Evolutionary conservation across 371 early-diverging fungal genomes (phyloP).

Genomic region (Apophysomyces sp.): DNA sequence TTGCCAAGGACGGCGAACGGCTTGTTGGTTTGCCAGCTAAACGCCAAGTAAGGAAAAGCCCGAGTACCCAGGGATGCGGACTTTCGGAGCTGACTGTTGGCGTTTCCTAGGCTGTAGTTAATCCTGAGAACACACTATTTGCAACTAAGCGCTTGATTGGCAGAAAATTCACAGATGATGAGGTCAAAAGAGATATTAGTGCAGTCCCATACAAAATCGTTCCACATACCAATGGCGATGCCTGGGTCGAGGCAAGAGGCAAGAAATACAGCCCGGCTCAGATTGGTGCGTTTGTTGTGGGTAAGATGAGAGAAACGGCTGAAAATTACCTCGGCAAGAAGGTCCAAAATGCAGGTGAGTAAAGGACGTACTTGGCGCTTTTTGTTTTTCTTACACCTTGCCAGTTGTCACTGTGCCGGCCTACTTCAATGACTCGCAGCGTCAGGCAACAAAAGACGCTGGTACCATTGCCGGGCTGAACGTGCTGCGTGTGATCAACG

Average conservation of each 20-base stretch:
- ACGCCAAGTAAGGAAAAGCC: conserved; percentile 51
- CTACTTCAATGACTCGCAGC: conserved; percentile 89
- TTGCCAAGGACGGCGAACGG: conserved; percentile 83
- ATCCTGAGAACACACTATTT: conserved; percentile 91
- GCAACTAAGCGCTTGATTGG: conserved; percentile 97
- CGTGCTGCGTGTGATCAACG: conserved; percentile 96
- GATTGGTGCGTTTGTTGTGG: conserved; percentile 93
- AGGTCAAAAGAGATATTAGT: conserved; percentile 84
- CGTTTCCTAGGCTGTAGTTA: conserved; percentile 72
- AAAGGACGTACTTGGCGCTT: conserved; percentile 17
- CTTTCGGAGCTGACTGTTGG: neutral
- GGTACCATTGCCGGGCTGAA: conserved; percentile 94
- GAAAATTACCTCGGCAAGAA: conserved; percentile 83
- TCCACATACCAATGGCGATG: conserved; percentile 90
- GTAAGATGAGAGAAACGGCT: conserved; percentile 94
- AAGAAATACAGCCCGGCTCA: conserved; percentile 96
- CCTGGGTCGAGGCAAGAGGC: conserved; percentile 91
- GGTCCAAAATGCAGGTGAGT: conserved; percentile 82
- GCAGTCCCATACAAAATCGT: conserved; percentile 90
- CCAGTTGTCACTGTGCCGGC: conserved; percentile 82
- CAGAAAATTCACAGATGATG: conserved; percentile 83
- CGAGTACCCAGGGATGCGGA: neutral
- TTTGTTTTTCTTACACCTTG: conserved; percentile 28
- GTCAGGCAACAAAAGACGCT: conserved; percentile 98
- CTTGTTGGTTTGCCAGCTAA: conserved; percentile 94